Evolutionary conservation across 1,139 yeast species (phyloP), one percentile per base, ranked within the genome.

Genomic region (Yamadazyma triangularis): DNA sequence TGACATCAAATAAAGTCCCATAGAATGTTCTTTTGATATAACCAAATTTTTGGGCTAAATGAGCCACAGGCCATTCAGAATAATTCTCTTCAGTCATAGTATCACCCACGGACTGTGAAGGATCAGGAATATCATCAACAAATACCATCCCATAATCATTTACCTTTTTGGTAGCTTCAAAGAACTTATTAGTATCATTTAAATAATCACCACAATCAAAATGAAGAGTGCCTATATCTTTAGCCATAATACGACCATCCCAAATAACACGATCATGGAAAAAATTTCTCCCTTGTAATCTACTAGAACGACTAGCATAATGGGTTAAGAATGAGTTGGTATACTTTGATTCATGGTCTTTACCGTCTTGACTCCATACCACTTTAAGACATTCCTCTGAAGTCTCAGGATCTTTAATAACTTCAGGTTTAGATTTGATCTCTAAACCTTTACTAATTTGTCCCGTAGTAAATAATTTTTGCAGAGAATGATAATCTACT

Each of bases 11-110:
- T 3, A 79, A 62, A 2, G 75, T 67, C 1, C 94, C 94, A 47
- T 83, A 83, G 45, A 85, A 81, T 0, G 94, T 84, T 38, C 72
- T 66, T 44, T 79, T 80, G 35, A 84, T 64, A 42, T 83, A 83
- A 1, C 93, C 93, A 34, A 83, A 77, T 35, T 70, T 64, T 28
- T 63, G 56, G 8, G 85, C 91, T 26, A 85, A 58, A 23, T 53
- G 42, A 12, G 59, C 48, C 3, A 68, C 67, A 3, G 73, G 73
- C 73, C 73, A 68, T 14, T 48, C 34, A 1, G 29, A 10, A 7
- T 54, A 39, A 35, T 68, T 66, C 3, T 43, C 51, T 26, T 62
- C 69, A 31, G 28, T 50, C 54, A 54, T 46, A 4, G 31, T 22
- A 8, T 39, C 45, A n/a, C 36, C 39, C 2, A 38, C 27, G 4